These are phyloP conservation scores for Metarhizium anisopliae DNA, from an alignment of 2,329 filamentous ascomycete genomes.

Conservation along the genomic window DNA sequence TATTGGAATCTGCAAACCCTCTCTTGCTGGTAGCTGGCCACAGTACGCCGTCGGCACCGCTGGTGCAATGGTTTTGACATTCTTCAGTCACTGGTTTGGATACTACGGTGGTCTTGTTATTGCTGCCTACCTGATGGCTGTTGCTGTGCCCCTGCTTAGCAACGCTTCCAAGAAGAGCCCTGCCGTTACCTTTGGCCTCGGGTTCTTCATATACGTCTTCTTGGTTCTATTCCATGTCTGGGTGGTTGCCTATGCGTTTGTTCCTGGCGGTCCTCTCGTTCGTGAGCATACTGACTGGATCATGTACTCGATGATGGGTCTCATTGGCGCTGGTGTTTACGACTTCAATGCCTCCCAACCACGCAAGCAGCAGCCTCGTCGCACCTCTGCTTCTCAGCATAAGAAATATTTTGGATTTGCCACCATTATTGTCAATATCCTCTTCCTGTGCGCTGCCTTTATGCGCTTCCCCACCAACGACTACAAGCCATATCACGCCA, in stretches of 20 bases:
- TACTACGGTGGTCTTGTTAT: slow-evolving; percentile 75
- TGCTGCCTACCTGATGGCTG: slow-evolving; percentile 73
- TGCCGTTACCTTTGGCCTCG: slow-evolving; percentile 73
- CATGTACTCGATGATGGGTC: slow-evolving; percentile 77
- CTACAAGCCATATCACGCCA: slow-evolving; percentile 80
- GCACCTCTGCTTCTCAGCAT: slow-evolving; percentile 29
- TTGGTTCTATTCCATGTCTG: slow-evolving; percentile 96
- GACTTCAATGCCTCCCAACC: slow-evolving; percentile 49
- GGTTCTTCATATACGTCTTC: slow-evolving; percentile 87
- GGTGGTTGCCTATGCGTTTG: slow-evolving; percentile 97
- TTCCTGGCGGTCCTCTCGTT: slow-evolving; percentile 85
- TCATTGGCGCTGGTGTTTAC: slow-evolving; percentile 78
- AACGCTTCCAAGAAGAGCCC: slow-evolving; percentile 71
- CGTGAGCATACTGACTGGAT: slow-evolving; percentile 95
- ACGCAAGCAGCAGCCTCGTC: slow-evolving; percentile 23
- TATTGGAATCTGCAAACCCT: slow-evolving; percentile 65
- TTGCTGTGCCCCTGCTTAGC: slow-evolving; percentile 64
- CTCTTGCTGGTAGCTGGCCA: slow-evolving; percentile 66
- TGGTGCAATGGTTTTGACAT: slow-evolving; percentile 71
- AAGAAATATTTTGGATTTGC: slow-evolving; percentile 46
- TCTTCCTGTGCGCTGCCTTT: slow-evolving; percentile 75
- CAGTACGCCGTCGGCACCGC: slow-evolving; percentile 69
- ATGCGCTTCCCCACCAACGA: slow-evolving; percentile 88
- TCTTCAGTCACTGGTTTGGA: slow-evolving; percentile 74
- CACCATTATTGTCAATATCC: slow-evolving; percentile 66